Evolutionary conservation across 768 basidiomycete species (phyloP), one percentile per base, ranked within the genome.

Genomic region (Sarcomyxa edulis): DNA sequence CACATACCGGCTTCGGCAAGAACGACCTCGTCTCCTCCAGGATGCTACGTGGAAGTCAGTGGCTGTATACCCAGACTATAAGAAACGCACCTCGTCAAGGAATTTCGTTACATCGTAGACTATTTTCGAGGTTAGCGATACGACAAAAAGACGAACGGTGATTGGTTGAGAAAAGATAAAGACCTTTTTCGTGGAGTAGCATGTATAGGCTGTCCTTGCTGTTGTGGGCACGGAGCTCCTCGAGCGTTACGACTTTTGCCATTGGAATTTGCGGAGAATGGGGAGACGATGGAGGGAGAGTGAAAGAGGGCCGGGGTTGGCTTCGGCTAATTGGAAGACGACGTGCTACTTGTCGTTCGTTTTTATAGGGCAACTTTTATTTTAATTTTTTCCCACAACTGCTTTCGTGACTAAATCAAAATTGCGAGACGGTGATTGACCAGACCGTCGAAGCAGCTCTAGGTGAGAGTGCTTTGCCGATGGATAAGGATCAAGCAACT

Each of bases 1-100:
- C 55, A 72, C 85, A 56, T 64, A 83, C 89, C 88, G 55, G 80
- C 83, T 67, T 99, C 96, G 43, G 88, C 84, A 37, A 97, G 63
- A 46, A 99, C 78, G 39, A 99, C 95, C 69, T 99, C 96, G 68
- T 98, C 96, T 47, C 96, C 96, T 60, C 95, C 95, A 16, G 93
- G 94, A 56, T 96, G 94, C 94, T 89, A 55, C 12, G 16, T 14
- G 29, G 16, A 39, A 4, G 24, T 46, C 27, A 33, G 36, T 40
- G 29, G 20, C 25, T 26, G 36, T 40, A 4, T 35, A 37, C 26
- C 21, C 21, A 21, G 15, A 21, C 27, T n/a, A 19, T 8, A 9
- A 20, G 35, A 27, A 28, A 54, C 66, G 41, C 58, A 89, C 91
- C 80, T 95, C 94, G 66, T 97, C 94, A 52, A 93, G 68, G 76